Conservation (phyloP, 179 eudicot genomes). For the Beta corolliflora region DNA sequence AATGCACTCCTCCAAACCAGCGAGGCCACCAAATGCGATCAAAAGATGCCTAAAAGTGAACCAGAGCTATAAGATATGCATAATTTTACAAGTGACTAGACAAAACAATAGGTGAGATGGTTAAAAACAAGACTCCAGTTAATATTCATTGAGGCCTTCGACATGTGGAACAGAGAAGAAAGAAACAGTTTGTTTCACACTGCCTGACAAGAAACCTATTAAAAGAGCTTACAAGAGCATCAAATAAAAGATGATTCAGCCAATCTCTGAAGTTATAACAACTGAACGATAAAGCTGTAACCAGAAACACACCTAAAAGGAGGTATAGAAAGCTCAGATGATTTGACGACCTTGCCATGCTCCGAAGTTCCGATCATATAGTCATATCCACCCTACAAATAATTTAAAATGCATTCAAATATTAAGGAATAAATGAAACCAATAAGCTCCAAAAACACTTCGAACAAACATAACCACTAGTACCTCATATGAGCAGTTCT, state of each 20-base stretch:
- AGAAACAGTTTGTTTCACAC: background rate
- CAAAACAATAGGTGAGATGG: background rate
- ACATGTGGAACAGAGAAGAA: background rate
- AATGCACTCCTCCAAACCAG: slow-evolving; percentile 94
- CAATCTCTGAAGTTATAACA: background rate
- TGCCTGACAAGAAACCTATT: background rate
- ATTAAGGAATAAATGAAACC: slow-evolving; percentile 11
- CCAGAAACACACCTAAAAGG: slow-evolving; percentile 61
- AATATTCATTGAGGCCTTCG: background rate
- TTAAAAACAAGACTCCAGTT: background rate
- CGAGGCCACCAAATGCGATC: slow-evolving; percentile 94
- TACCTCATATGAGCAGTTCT: slow-evolving; percentile 75
- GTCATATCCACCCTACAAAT: slow-evolving; percentile 85
- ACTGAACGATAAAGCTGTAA: background rate
- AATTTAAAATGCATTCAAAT: slow-evolving; percentile 11
- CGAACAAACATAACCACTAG: slow-evolving; percentile 4
- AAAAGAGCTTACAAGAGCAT: slow-evolving; percentile 16
- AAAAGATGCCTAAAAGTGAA: slow-evolving; percentile 63
- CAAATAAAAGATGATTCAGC: background rate
- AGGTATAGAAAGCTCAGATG: slow-evolving; percentile 81
- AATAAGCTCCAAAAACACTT: background rate
- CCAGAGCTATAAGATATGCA: slow-evolving; percentile 5
- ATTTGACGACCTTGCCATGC: slow-evolving; percentile 76
- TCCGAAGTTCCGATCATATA: slow-evolving; percentile 94
- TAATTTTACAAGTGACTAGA: slow-evolving; percentile 6